A percentile compares a stretch with the other conserved stretches of the same genome.
phyloP scores from a whole-genome alignment of 2,329 filamentous ascomycete species.

The Dryadomyces sulphureus region DNA sequence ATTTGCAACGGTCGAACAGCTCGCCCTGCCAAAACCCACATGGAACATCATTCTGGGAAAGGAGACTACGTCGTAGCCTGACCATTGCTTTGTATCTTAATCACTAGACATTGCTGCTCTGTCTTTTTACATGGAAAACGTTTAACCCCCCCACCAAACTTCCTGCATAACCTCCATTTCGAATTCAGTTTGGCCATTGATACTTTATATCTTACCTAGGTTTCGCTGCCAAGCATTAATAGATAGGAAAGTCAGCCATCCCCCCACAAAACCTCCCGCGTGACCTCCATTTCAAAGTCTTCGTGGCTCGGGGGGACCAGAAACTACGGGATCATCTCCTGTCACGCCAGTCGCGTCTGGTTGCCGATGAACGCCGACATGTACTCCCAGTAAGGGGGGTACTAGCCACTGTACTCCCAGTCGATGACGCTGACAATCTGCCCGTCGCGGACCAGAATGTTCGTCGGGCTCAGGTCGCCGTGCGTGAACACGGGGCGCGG shows the following conservation, averaged over 20 bases:
- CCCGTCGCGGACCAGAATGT: slow-evolving; percentile 26
- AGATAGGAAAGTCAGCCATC: background rate
- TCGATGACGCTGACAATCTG: slow-evolving; percentile 28
- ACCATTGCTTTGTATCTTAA: too few species aligned
- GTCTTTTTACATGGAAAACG: too few species aligned
- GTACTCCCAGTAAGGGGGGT: slow-evolving; percentile 25
- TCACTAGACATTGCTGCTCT: too few species aligned
- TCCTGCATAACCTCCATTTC: too few species aligned
- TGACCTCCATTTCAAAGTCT: background rate
- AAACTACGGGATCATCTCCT: background rate
- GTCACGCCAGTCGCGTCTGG: background rate
- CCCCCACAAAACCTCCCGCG: background rate
- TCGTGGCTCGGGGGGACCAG: background rate
- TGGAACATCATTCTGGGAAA: too few species aligned
- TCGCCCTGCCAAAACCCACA: too few species aligned
- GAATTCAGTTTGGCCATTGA: too few species aligned
- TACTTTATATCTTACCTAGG: too few species aligned
- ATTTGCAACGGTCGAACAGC: too few species aligned
- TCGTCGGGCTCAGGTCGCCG: slow-evolving; percentile 37
- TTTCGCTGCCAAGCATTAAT: too few species aligned
- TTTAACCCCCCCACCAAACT: too few species aligned
- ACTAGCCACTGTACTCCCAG: slow-evolving; percentile 33
- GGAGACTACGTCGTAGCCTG: too few species aligned
- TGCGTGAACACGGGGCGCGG: slow-evolving; percentile 28
- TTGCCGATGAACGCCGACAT: background rate